phyloP scores from a whole-genome alignment of 306 rosid genomes.

The Gillenia trifoliata region DNA sequence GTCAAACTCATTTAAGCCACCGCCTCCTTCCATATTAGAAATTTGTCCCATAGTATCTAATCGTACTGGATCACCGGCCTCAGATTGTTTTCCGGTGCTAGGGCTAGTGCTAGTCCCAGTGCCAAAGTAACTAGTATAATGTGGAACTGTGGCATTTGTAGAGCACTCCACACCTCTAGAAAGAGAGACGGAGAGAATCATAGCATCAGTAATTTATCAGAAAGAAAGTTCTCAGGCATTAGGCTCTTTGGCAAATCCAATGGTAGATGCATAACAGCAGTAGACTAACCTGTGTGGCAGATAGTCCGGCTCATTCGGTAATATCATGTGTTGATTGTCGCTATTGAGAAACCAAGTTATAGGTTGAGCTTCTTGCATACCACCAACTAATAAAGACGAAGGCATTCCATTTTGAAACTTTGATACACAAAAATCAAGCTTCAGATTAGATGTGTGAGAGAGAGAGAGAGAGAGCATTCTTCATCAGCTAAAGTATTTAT shows the following conservation, averaged over 20 bases:
- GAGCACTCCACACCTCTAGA: slow-evolving; percentile 55
- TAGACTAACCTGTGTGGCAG: slow-evolving; percentile 48
- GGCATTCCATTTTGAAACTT: slow-evolving; percentile 57
- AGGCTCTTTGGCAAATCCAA: neutral
- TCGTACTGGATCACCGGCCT: slow-evolving; percentile 44
- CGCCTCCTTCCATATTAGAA: slow-evolving; percentile 25
- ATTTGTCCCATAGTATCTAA: slow-evolving; percentile 38
- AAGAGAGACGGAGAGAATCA: slow-evolving; percentile 4
- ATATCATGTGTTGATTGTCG: slow-evolving; percentile 42
- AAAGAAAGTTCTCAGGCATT: neutral
- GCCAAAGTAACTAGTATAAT: slow-evolving; percentile 43
- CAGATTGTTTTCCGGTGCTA: slow-evolving; percentile 29
- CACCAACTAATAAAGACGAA: slow-evolving; percentile 46
- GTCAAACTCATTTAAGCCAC: slow-evolving; percentile 41
- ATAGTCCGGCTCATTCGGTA: slow-evolving; percentile 45
- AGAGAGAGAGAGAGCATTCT: slow-evolving; percentile 3
- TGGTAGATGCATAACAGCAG: neutral
- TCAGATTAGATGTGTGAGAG: slow-evolving; percentile 4
- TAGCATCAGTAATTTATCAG: neutral
- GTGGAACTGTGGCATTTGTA: slow-evolving; percentile 40
- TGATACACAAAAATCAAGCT: slow-evolving; percentile 18
- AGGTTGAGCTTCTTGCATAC: slow-evolving; percentile 60
- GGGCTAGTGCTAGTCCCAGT: slow-evolving; percentile 4
- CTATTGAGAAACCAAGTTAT: slow-evolving; percentile 55
- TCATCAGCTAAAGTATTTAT: slow-evolving; percentile 1